These are phyloP conservation scores for Starmerella davenportii DNA, from an alignment of 805 yeast genomes.

Conservation along the genomic window DNA sequence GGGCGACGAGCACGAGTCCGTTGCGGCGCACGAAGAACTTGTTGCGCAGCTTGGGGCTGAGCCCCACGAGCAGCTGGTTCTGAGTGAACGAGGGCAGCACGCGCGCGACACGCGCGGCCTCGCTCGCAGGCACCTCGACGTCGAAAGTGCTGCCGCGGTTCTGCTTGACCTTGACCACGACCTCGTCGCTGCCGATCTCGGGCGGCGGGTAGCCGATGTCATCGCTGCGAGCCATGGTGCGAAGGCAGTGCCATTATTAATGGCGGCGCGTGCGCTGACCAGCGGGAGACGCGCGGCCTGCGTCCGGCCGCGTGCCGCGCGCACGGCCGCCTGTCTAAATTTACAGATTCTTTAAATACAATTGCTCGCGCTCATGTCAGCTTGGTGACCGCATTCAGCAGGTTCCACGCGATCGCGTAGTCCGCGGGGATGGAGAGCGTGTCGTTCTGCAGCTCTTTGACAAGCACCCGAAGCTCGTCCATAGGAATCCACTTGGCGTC, in stretches of 20 bases:
- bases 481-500: slow-evolving; percentile 77
- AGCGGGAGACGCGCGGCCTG: too few relatives aligned
- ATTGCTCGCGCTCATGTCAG: too few relatives aligned
- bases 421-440: slow-evolving; percentile 20
- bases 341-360: too few relatives aligned
- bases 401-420: slow-evolving; percentile 22
- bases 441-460: background rate
- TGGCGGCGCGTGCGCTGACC: too few relatives aligned
- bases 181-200: slow-evolving; percentile 17
- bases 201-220: slow-evolving; percentile 20
- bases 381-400: slow-evolving; percentile 18
- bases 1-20: slow-evolving; percentile 20
- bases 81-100: slow-evolving; percentile 4
- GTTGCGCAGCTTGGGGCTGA: slow-evolving; percentile 23
- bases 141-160: slow-evolving; percentile 23
- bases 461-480: slow-evolving; percentile 19
- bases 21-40: slow-evolving; percentile 24
- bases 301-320: too few relatives aligned
- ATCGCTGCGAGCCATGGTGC: background rate
- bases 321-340: too few relatives aligned
- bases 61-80: slow-evolving; percentile 17
- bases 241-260: too few relatives aligned
- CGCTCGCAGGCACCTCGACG: slow-evolving; percentile 17
- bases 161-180: slow-evolving; percentile 19
- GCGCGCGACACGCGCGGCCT: slow-evolving; percentile 3